Evolutionary conservation across 2,329 filamentous ascomycete species (phyloP).

Genomic region (Paecilomyces sp.): DNA sequence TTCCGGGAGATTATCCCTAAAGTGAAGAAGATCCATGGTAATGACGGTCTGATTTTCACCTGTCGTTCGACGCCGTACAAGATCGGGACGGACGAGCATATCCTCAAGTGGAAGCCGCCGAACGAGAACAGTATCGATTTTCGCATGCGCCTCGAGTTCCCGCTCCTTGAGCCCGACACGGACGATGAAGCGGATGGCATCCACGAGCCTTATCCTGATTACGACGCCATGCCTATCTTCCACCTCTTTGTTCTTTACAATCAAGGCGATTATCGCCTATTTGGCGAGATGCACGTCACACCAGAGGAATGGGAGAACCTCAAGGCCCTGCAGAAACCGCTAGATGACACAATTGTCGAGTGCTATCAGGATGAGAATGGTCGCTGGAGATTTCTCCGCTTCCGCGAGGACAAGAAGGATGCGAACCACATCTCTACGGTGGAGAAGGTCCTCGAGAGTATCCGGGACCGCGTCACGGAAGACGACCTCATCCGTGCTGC

Average conservation of each 20-base stretch:
- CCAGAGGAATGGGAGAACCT: conserved; percentile 76
- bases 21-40: conserved; percentile 69
- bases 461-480: conserved; percentile 76
- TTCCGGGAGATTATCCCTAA: conserved; percentile 78
- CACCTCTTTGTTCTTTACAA: conserved; percentile 65
- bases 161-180: conserved; percentile 59
- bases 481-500: conserved; percentile 68
- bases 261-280: conserved; percentile 57
- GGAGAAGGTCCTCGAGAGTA: conserved; percentile 80
- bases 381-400: conserved; percentile 79
- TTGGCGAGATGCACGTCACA: conserved; percentile 61
- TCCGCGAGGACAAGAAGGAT: conserved; percentile 86
- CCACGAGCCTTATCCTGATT: conserved; percentile 62
- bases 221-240: conserved; percentile 68
- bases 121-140: conserved; percentile 96
- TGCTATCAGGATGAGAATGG: conserved; percentile 70
- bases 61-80: conserved; percentile 80
- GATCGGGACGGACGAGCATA: conserved; percentile 84
- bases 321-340: conserved; percentile 63
- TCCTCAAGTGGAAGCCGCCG: conserved; percentile 96
- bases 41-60: conserved; percentile 97
- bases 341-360: conserved; percentile 86
- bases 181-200: conserved; percentile 61
- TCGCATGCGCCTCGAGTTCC: conserved; percentile 70
- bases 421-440: conserved; percentile 85